Percentiles rank a stretch among this genome's conserved stretches.
These are phyloP conservation scores for Rutstroemia sp. DNA, from an alignment of 2,329 filamentous ascomycete species.

Conservation along the genomic window DNA sequence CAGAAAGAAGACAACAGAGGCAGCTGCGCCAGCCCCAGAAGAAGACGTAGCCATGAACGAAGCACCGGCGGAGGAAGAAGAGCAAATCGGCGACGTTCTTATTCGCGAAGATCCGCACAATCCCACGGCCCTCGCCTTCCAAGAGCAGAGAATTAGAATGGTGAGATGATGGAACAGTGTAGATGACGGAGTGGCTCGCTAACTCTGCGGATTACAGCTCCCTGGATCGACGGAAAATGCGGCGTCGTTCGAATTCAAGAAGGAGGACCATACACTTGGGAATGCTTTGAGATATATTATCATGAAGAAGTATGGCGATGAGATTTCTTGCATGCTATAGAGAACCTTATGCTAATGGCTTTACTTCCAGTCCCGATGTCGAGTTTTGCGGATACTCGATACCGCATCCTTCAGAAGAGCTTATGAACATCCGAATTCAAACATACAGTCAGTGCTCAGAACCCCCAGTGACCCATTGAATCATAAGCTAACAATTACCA, in stretches of 20 bases:
- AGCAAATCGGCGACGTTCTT: not conserved
- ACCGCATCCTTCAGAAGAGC: constrained; percentile 87
- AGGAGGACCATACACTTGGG: constrained; percentile 91
- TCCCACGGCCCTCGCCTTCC: constrained; percentile 12
- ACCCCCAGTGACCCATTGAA: not conserved
- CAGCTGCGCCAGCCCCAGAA: constrained; percentile 9
- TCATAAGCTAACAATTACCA: constrained; percentile 32
- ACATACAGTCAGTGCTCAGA: constrained; percentile 67
- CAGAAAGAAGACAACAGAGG: constrained; percentile 16
- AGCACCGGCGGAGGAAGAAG: constrained; percentile 9
- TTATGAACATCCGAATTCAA: constrained; percentile 97
- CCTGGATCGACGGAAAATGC: constrained; percentile 52
- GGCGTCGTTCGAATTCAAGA: constrained; percentile 89
- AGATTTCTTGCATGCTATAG: not conserved
- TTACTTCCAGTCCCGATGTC: constrained; percentile 66
- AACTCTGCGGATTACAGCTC: not conserved
- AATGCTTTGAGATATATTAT: constrained; percentile 93
- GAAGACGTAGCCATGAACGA: constrained; percentile 26
- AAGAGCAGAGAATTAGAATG: constrained; percentile 25
- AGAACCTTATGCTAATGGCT: constrained; percentile 9
- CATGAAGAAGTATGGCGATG: constrained; percentile 81
- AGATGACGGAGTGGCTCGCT: not conserved
- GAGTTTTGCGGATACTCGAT: constrained; percentile 99
- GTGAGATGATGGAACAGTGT: constrained; percentile 14
- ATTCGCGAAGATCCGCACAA: constrained; percentile 12